Base-by-base conservation (phyloP, 768 basidiomycete species). In the Pleurotus citrinopileatus region DNA sequence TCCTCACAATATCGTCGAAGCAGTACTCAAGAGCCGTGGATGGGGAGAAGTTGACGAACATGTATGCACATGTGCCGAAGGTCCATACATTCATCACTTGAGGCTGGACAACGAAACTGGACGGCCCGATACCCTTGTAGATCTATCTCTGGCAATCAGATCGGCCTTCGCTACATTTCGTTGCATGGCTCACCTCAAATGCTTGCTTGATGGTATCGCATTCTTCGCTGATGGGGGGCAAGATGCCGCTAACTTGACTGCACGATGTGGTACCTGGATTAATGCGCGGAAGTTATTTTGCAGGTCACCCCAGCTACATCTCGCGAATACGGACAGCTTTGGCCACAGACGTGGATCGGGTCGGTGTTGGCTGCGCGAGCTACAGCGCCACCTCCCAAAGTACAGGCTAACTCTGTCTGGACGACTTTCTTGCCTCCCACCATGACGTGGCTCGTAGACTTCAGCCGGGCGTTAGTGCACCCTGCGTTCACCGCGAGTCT, bases 51-150 rank as follows among this genome's bases (percentile, higher is more conserved):
- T 53, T 53, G 12, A 12, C 43, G 29, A 55, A 55, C 43, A 55
- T 23, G 9, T 46, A 55, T 23, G 34, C 22, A 32, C 53, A 55
- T n/a, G 53, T 55, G 8, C 53, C 53, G 26, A 44, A 55, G 13
- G 53, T 22, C 17, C 50, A 27, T 2, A 38, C 42, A 27, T 19
- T 47, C 28, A 55, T 55, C 4, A 29, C 28, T 22, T 37, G n/a
- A 15, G 53, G 44, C 37, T 55, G 43, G 13, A 36, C 34, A 17
- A 55, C 53, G 29, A 55, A 55, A 36, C 29, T 37, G 10, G 53
- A 34, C 13, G 48, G 20, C 6, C 48, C 48, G 15, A 9, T 0
- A 10, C 3, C 29, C 1, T 36, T 20, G 32, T 37, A 55, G 8
- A 55, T 45, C 29, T 38, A 47, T 54, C 22, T 9, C 17, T n/a